A percentile compares a stretch with the other conserved stretches of the same genome.
Conservation (phyloP, 331 rosid genomes). For the Quercus lobata region DNA sequence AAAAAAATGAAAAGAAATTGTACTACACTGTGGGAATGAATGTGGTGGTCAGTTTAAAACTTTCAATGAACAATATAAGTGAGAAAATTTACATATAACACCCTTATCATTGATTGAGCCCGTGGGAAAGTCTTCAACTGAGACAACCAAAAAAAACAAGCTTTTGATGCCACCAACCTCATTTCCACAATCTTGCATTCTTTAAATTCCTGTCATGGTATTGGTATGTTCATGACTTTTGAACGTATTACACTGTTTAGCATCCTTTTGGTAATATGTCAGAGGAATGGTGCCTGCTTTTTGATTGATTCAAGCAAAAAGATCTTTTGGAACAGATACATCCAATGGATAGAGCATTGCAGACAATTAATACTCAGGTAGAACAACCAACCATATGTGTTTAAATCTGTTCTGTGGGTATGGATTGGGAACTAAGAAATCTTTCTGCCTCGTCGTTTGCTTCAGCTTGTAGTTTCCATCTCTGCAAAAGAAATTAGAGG, state of each 20-base stretch:
- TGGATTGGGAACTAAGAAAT: slow-evolving; percentile 65
- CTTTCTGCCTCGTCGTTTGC: slow-evolving; percentile 95
- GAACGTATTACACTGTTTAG: background rate
- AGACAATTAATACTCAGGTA: background rate
- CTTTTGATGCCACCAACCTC: background rate
- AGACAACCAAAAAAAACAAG: slow-evolving; percentile 9
- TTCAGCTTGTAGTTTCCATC: slow-evolving; percentile 80
- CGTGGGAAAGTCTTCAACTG: background rate
- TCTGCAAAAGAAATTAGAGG: slow-evolving; percentile 29
- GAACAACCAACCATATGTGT: background rate
- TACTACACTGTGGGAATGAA: background rate
- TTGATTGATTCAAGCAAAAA: slow-evolving; percentile 5
- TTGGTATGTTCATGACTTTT: background rate
- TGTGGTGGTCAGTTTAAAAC: background rate
- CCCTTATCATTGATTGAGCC: background rate
- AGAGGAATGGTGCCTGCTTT: background rate
- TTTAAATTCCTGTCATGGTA: background rate
- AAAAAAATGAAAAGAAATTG: background rate
- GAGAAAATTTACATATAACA: background rate
- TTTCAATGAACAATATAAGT: background rate
- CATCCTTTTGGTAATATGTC: background rate
- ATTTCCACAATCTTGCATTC: background rate
- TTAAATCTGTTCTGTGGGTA: slow-evolving; percentile 48
- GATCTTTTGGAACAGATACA: slow-evolving; percentile 9
- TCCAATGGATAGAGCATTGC: background rate